These are phyloP conservation scores for Xylariaceae sp. DNA, from an alignment of 2,329 filamentous ascomycete genomes.

Conservation along the genomic window DNA sequence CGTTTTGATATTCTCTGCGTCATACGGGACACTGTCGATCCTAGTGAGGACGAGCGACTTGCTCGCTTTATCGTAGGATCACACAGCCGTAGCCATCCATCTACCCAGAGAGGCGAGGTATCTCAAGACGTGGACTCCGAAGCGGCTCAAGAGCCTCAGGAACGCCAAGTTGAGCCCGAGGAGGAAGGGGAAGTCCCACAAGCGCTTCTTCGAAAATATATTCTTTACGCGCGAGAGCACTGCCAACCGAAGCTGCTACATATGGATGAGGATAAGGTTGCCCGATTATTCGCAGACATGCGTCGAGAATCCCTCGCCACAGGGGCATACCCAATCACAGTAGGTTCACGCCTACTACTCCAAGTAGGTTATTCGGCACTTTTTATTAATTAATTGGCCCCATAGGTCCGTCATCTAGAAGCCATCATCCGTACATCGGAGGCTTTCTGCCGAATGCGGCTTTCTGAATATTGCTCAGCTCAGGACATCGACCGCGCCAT, in stretches of 20 bases:
- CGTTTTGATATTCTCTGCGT: constrained; percentile 98
- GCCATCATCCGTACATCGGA: constrained; percentile 95
- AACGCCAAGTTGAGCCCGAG: constrained; percentile 30
- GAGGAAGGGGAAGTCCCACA: constrained; percentile 76
- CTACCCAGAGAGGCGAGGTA: constrained; percentile 46
- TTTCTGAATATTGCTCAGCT: constrained; percentile 90
- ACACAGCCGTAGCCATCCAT: constrained; percentile 78
- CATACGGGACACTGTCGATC: constrained; percentile 91
- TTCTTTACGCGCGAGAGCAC: constrained; percentile 86
- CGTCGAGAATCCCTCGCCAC: constrained; percentile 86
- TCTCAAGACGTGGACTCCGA: constrained; percentile 61
- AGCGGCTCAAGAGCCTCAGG: constrained; percentile 28
- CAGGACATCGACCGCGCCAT: constrained; percentile 96
- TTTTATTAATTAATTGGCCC: constrained; percentile 20
- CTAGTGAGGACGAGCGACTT: constrained; percentile 83
- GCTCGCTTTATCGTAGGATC: constrained; percentile 94
- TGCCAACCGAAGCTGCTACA: constrained; percentile 91
- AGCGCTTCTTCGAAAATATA: constrained; percentile 90
- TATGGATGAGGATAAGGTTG: constrained; percentile 96
- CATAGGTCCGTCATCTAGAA: constrained; percentile 89
- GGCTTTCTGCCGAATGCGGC: constrained; percentile 92
- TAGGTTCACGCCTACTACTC: constrained; percentile 49
- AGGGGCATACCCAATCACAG: constrained; percentile 95
- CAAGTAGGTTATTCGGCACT: neutral
- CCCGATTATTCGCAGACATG: constrained; percentile 94